These are phyloP conservation scores for Suillus clintonianus DNA, from an alignment of 768 basidiomycete species.

Conservation along the genomic window DNA sequence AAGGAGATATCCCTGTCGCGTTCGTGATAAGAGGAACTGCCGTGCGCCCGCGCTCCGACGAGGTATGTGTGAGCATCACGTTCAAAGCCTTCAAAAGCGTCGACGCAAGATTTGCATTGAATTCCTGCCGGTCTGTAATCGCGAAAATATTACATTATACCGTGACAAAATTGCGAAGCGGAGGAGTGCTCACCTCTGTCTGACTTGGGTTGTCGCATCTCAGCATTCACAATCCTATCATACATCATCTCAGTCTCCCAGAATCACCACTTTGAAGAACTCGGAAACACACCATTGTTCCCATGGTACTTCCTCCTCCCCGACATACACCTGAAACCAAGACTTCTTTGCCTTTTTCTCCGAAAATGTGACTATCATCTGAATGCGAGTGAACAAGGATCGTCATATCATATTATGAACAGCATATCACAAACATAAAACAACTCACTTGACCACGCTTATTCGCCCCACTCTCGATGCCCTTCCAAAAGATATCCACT, in stretches of 20 bases:
- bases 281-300: slow-evolving; percentile 79
- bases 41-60: slow-evolving; percentile 73
- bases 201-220: slow-evolving; percentile 69
- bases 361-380: slow-evolving; percentile 73
- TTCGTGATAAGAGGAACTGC: slow-evolving; percentile 83
- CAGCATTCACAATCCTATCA: slow-evolving; percentile 75
- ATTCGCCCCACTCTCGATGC: slow-evolving; percentile 59
- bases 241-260: neutral
- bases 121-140: slow-evolving; percentile 47
- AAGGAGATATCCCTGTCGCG: slow-evolving; percentile 74
- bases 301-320: slow-evolving; percentile 85
- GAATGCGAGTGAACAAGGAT: neutral
- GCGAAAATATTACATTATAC: neutral
- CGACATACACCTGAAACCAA: slow-evolving; percentile 72
- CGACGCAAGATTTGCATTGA: slow-evolving; percentile 57
- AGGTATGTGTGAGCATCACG: slow-evolving; percentile 75
- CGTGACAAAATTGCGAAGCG: neutral
- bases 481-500: slow-evolving; percentile 79
- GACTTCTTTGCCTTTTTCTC: slow-evolving; percentile 77
- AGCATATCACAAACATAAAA: neutral
- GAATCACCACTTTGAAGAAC: no score
- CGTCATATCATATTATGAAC: no score
- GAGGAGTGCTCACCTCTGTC: slow-evolving; percentile 50
- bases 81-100: slow-evolving; percentile 67
- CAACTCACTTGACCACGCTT: slow-evolving; percentile 67